Evolutionary conservation across 306 rosid species (phyloP).

Genomic region (Malus domestica): ASM211411v1 NC_041799.1:5306001-5306500

Average conservation of each 20-base stretch:
- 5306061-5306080: conserved; percentile 27
- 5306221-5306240: conserved; percentile 45
- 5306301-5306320: conserved; percentile 30
- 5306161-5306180: conserved; percentile 32
- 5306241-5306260: conserved; percentile 40
- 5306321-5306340: conserved; percentile 25
- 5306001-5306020: neutral
- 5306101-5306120: conserved; percentile 41
- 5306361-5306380: conserved; percentile 57
- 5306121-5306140: conserved; percentile 33
- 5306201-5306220: conserved; percentile 30
- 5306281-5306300: conserved; percentile 38
- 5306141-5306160: conserved; percentile 28
- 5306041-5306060: conserved; percentile 15
- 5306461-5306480: conserved; percentile 43
- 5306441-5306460: conserved; percentile 42
- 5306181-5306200: conserved; percentile 23
- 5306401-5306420: conserved; percentile 8
- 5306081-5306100: conserved; percentile 36
- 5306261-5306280: conserved; percentile 30
- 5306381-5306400: conserved; percentile 29
- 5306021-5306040: conserved; percentile 7
- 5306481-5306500: neutral
- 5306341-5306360: conserved; percentile 23
- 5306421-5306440: conserved; percentile 62